A percentile compares a stretch with the other conserved stretches of the same genome.
Evolutionary conservation across 1,284 basidiomycete genomes (phyloP).

Genomic region (Inonotus obliquus): DNA sequence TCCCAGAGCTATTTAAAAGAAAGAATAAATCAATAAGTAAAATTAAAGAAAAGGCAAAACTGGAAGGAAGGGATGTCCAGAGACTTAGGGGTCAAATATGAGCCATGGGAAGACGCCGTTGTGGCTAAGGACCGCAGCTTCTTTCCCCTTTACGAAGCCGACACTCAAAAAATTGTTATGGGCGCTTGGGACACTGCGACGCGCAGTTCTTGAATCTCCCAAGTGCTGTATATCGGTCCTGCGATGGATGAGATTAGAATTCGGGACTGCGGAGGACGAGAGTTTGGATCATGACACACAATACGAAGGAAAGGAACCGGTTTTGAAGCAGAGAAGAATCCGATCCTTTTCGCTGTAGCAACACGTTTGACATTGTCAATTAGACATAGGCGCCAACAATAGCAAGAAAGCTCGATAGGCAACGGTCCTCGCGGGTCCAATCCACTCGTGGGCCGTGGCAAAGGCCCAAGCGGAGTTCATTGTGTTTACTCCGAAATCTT

Average conservation of each 20-base stretch:
- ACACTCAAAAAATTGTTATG: not conserved
- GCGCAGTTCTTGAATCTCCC: not conserved
- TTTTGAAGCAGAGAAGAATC: not conserved
- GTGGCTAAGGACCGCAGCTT: not conserved
- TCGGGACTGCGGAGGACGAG: not conserved
- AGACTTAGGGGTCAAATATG: not conserved
- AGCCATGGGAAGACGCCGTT: not conserved
- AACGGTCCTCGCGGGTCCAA: not conserved
- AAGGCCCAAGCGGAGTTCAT: not conserved
- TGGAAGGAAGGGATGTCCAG: not conserved
- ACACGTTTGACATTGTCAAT: not conserved
- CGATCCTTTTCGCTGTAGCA: not conserved
- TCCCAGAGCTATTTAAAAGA: not conserved
- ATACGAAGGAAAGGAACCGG: not conserved
- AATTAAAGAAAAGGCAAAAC: not conserved
- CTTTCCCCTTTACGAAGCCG: not conserved
- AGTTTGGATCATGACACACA: not conserved
- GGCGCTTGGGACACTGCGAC: not conserved
- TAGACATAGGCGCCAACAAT: not conserved
- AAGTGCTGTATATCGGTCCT: not conserved
- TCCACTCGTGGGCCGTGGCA: not conserved
- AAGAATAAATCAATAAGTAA: not conserved
- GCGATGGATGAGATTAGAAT: not conserved
- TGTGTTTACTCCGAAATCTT: not conserved
- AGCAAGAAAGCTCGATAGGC: not conserved